A percentile compares a stretch with the other conserved stretches of the same genome.
phyloP scores from a whole-genome alignment of 1,284 basidiomycete species.

The Trametes pubescens region DNA sequence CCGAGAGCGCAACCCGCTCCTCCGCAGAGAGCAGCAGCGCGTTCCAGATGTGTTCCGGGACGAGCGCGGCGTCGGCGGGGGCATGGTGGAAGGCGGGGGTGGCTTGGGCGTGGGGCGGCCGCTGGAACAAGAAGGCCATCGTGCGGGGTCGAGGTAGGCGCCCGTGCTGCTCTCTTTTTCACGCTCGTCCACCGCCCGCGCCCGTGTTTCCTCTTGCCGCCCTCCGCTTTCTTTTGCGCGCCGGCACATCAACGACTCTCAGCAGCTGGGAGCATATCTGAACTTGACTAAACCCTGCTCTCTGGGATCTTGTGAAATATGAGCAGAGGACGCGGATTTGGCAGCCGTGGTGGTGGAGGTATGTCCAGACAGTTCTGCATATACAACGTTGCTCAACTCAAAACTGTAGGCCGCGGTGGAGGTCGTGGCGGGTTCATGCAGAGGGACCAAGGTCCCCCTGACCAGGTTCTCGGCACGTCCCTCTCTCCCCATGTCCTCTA shows the following conservation, averaged over 20 bases:
- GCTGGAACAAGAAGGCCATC: slow-evolving; percentile 40
- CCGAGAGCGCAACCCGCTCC: slow-evolving; percentile 28
- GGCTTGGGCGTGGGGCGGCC: slow-evolving; percentile 26
- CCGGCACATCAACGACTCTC: slow-evolving; percentile 1
- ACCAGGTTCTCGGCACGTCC: slow-evolving; percentile 77
- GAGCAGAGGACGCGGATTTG: slow-evolving; percentile 40
- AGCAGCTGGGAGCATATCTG: slow-evolving; percentile 2
- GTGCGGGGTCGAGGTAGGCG: slow-evolving; percentile 18
- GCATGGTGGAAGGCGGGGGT: slow-evolving; percentile 23
- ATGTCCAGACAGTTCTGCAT: not conserved
- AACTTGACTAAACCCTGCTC: not conserved
- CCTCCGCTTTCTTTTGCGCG: slow-evolving; percentile 9
- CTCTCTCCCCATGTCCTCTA: not conserved
- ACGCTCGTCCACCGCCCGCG: slow-evolving; percentile 24
- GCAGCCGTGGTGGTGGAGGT: slow-evolving; percentile 36
- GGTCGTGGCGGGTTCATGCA: slow-evolving; percentile 62
- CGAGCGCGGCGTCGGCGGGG: slow-evolving; percentile 22
- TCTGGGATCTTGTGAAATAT: slow-evolving; percentile 25
- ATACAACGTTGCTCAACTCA: not conserved
- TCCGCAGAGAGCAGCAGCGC: slow-evolving; percentile 19
- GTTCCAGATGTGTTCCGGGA: slow-evolving; percentile 33
- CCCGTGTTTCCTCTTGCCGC: slow-evolving; percentile 19
- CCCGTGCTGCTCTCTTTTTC: slow-evolving; percentile 33
- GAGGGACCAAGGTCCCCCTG: slow-evolving; percentile 84
- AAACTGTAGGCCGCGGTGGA: slow-evolving; percentile 34